These are phyloP conservation scores for Amylocystis lapponica DNA, from an alignment of 768 basidiomycete species.

Conservation along the genomic window DNA sequence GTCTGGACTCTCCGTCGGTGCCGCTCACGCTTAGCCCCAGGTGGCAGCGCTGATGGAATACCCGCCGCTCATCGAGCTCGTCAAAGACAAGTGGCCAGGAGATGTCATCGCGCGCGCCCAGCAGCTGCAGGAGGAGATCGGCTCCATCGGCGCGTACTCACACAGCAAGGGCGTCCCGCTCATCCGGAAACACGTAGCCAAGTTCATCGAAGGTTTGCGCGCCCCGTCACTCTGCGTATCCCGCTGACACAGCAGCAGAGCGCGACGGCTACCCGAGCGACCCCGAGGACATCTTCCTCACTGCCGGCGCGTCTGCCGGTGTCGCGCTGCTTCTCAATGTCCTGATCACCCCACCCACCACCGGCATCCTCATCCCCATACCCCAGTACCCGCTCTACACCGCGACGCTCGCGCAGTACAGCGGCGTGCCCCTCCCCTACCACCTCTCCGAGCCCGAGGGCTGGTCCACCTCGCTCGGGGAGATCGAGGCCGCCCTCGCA, in stretches of 20 bases:
- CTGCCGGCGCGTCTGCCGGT: constrained; percentile 89
- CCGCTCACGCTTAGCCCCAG: constrained; percentile 31
- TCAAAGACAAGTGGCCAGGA: constrained; percentile 71
- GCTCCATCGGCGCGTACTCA: constrained; percentile 91
- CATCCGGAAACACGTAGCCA: constrained; percentile 83
- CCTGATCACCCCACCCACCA: constrained; percentile 61
- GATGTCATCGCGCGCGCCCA: constrained; percentile 84
- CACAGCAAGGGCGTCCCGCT: constrained; percentile 90
- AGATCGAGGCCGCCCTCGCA: constrained; percentile 62
- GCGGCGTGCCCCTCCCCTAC: constrained; percentile 81
- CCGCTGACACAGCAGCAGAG: constrained; percentile 37
- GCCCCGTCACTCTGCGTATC: background rate
- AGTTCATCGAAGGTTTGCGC: constrained; percentile 76
- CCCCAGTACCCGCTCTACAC: constrained; percentile 99
- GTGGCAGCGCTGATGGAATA: constrained; percentile 91
- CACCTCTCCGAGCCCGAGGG: constrained; percentile 75
- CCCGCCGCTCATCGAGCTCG: constrained; percentile 75
- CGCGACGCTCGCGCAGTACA: constrained; percentile 82
- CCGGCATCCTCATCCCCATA: constrained; percentile 90
- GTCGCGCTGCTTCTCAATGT: constrained; percentile 83
- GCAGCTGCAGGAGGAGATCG: constrained; percentile 78
- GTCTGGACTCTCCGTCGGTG: background rate
- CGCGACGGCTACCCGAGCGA: constrained; percentile 86
- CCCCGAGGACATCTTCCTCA: constrained; percentile 88
- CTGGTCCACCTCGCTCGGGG: constrained; percentile 76